These are phyloP conservation scores for Ogataea neopini DNA, from an alignment of 805 yeast species.

Conservation along the genomic window DNA sequence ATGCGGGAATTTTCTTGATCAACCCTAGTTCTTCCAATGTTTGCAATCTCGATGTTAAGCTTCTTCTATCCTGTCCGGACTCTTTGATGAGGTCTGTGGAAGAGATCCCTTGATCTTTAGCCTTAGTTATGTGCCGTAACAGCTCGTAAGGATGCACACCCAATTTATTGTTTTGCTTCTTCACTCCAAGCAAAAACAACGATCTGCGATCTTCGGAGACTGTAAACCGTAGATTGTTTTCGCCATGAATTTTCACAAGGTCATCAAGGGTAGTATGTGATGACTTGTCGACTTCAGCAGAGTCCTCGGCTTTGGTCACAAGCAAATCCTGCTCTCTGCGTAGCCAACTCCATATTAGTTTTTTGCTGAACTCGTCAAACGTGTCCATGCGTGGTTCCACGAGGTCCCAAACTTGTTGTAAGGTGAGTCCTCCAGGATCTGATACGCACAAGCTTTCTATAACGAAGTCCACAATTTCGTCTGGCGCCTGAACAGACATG, in stretches of 20 bases:
- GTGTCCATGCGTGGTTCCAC: slow-evolving; percentile 16
- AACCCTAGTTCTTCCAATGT: slow-evolving; percentile 51
- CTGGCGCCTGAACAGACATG: slow-evolving; percentile 30
- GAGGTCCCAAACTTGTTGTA: slow-evolving; percentile 37
- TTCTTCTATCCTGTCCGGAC: slow-evolving; percentile 71
- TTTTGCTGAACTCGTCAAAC: slow-evolving; percentile 35
- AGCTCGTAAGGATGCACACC: slow-evolving; percentile 59
- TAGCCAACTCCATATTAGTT: slow-evolving; percentile 41
- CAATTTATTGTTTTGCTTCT: slow-evolving; percentile 49
- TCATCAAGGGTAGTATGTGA: slow-evolving; percentile 4
- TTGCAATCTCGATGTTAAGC: slow-evolving; percentile 63
- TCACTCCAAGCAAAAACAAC: slow-evolving; percentile 56
- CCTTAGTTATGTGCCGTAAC: slow-evolving; percentile 58
- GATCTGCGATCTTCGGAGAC: slow-evolving; percentile 61
- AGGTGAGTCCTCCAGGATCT: slow-evolving; percentile 35
- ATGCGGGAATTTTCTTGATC: slow-evolving; percentile 40
- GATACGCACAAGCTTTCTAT: slow-evolving; percentile 39
- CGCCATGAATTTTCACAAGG: slow-evolving; percentile 14
- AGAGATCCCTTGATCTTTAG: slow-evolving; percentile 56
- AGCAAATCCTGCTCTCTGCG: slow-evolving; percentile 29
- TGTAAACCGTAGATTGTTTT: slow-evolving; percentile 26
- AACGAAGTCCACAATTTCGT: slow-evolving; percentile 34
- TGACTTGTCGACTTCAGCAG: slow-evolving; percentile 12
- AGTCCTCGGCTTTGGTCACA: slow-evolving; percentile 9
- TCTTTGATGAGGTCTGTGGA: slow-evolving; percentile 55